Base-by-base conservation (phyloP, 2,329 filamentous ascomycete genomes). In the Pseudogymnoascus sp. region DNA sequence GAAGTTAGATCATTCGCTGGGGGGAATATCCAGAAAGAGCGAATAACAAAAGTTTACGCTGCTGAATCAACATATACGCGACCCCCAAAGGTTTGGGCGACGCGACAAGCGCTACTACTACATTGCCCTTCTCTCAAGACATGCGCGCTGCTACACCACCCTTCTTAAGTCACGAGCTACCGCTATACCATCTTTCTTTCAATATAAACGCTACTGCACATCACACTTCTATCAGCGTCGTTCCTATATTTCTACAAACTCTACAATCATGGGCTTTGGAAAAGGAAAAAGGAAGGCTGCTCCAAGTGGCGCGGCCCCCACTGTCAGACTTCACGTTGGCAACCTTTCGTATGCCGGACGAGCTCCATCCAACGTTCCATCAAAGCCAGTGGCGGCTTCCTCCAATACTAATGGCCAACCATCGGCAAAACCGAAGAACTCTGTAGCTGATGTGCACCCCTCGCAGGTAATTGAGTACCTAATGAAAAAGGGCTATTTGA, bases 401-500 rank as follows among this genome's bases (percentile, higher is more conserved):
- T 19, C 50, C 46, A 19, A 56, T 12, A 56, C 26, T 19, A 56
- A 22, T 56, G 50, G 50, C 50, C 50, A 60, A 38, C 33, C 33
- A 14, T 40, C 59, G 24, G 11, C 35, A 26, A 41, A 16, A 28
- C 14, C 31, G n/a, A 60, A 19, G 33, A n/a, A 31, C n/a, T 4
- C 59, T 16, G 19, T 60, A 19, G 4, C 59, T 60, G 59, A 60
- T 35, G 24, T 16, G 14, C 26, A 41, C 10, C 10, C 33, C 8
- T 38, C 24, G 37, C 71, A 89, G 87, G 88, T 99, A 3, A 93
- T 96, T 7, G 95, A 99, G 70, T 99, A 99, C 75, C 82, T 99
- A 0, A 85, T 92, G 2, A 99, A 99, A 75, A 93, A 97, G 68
- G 95, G 95, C 0, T 99, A 97, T 76, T 92, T 88, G 62, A 84